A percentile compares a stretch with the other conserved stretches of the same genome.
phyloP scores from a whole-genome alignment of 2,329 filamentous ascomycete genomes.

The Waltergamsia citrina region DNA sequence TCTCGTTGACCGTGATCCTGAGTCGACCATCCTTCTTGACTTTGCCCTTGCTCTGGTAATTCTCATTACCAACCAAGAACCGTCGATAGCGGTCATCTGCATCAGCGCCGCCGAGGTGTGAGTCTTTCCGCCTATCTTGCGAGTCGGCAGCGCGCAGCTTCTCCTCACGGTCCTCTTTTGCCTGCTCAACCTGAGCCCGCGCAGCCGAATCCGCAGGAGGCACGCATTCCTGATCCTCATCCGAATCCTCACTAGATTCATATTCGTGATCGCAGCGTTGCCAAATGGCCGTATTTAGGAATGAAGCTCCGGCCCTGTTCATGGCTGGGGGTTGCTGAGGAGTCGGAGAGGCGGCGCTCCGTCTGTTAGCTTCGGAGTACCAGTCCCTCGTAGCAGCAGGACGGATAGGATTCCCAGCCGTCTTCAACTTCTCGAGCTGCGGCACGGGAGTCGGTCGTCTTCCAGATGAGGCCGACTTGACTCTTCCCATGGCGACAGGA shows the following conservation, averaged over 20 bases:
- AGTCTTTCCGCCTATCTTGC: slow-evolving; percentile 1
- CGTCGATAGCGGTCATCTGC: slow-evolving; percentile 13
- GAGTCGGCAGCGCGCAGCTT: slow-evolving; percentile 4
- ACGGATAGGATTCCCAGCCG: background rate
- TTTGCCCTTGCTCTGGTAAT: slow-evolving; percentile 55
- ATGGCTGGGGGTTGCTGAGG: slow-evolving; percentile 6
- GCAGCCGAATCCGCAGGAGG: background rate
- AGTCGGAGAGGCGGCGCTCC: background rate
- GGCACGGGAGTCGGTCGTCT: background rate
- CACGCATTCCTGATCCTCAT: background rate
- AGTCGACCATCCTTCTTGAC: slow-evolving; percentile 62
- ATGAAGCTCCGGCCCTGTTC: slow-evolving; percentile 15
- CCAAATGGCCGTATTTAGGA: slow-evolving; percentile 17
- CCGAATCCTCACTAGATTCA: slow-evolving; percentile 6
- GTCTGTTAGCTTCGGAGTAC: background rate
- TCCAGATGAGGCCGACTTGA: background rate
- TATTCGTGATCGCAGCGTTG: slow-evolving; percentile 9
- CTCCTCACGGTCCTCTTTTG: background rate
- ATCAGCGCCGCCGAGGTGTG: slow-evolving; percentile 6
- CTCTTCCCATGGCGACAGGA: background rate
- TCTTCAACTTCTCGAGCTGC: background rate
- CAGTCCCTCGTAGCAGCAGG: background rate
- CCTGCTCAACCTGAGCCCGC: background rate
- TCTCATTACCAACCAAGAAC: slow-evolving; percentile 53
- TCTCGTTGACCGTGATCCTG: slow-evolving; percentile 64